Conservation (phyloP, 2,329 filamentous ascomycete species). For the Chaetomiaceae sp. region DNA sequence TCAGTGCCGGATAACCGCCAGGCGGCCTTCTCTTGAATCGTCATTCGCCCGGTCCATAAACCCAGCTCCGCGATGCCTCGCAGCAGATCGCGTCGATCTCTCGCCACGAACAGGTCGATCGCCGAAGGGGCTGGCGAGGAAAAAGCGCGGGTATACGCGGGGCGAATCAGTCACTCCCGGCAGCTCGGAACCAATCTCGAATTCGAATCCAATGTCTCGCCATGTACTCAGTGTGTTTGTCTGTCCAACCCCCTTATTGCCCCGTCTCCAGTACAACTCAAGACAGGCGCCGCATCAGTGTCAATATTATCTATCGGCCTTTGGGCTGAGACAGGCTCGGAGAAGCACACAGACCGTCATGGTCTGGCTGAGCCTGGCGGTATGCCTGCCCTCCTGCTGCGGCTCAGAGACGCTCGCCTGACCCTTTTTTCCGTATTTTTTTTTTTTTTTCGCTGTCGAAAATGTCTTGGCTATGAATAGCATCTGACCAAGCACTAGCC, state of each 20-base stretch:
- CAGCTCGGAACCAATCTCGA: slow-evolving; percentile 2
- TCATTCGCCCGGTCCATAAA: background rate
- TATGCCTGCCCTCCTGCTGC: background rate
- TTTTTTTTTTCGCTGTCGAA: background rate
- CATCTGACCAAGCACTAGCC: background rate
- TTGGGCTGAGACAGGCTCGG: background rate
- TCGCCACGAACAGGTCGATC: slow-evolving; percentile 11
- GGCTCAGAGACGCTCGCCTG: background rate
- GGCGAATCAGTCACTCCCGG: slow-evolving; percentile 1
- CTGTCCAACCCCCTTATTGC: background rate
- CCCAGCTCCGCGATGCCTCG: background rate
- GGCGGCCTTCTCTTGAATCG: background rate
- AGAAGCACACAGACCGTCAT: too few species aligned
- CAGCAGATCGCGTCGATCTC: slow-evolving; percentile 10
- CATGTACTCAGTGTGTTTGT: background rate
- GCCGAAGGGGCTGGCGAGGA: background rate
- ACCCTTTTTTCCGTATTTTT: background rate
- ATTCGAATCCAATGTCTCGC: slow-evolving; percentile 2
- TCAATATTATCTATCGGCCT: background rate
- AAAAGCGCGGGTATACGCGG: background rate
- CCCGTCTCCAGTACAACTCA: background rate
- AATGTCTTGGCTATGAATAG: background rate
- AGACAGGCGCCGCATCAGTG: background rate
- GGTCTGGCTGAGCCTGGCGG: background rate
- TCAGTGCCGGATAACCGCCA: slow-evolving; percentile 2